Conservation (phyloP, 257 asterid genomes). For the Solanum ossicruentum region DNA sequence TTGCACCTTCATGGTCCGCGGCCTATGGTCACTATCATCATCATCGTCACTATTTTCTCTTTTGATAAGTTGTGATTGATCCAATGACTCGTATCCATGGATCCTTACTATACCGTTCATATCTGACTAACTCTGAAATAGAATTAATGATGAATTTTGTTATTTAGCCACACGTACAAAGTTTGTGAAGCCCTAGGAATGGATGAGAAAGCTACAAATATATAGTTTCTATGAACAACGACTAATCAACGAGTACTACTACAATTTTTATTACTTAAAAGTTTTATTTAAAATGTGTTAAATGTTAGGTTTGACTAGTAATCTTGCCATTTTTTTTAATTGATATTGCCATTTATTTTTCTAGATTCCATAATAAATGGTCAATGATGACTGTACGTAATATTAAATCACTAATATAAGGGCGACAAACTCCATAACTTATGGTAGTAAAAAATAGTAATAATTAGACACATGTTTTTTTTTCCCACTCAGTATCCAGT, state of each 20-base stretch:
- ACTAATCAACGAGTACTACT: not conserved
- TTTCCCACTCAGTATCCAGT: too few species aligned
- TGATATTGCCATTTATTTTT: not conserved
- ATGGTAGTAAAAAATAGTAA: not conserved
- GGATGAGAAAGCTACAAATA: not conserved
- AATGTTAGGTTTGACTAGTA: not conserved
- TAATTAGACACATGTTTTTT: not conserved
- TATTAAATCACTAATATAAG: not conserved
- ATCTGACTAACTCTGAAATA: not conserved
- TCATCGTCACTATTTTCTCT: not conserved
- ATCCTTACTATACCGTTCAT: conserved; percentile 15
- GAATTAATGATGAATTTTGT: not conserved
- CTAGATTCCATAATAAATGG: not conserved
- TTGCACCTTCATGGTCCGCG: not conserved
- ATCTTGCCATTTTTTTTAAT: not conserved
- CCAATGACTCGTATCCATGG: conserved; percentile 3
- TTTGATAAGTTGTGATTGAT: not conserved
- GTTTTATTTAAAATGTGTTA: not conserved
- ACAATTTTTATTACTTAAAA: not conserved
- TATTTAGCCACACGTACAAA: not conserved
- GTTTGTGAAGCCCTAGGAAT: not conserved
- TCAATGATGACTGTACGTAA: not conserved
- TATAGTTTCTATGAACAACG: not conserved
- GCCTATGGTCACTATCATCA: not conserved
- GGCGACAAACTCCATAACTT: not conserved